Evolutionary conservation across 1,284 basidiomycete genomes (phyloP).

Genomic region (Coniferiporia weirii): DNA sequence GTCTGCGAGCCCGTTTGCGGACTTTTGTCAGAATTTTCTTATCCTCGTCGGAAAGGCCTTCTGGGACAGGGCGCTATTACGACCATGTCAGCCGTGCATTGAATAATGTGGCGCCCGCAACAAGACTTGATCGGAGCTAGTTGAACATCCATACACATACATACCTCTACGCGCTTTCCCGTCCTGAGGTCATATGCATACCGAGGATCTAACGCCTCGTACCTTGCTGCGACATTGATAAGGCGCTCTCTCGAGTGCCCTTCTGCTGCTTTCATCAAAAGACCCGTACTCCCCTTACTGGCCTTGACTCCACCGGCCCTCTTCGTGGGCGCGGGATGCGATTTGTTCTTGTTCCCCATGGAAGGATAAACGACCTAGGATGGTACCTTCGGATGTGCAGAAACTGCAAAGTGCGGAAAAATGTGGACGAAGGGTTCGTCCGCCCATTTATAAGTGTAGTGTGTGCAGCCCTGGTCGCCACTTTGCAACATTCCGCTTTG

Average conservation of each 20-base stretch:
- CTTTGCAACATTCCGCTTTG: no score
- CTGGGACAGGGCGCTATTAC: conserved; percentile 61
- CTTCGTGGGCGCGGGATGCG: neutral
- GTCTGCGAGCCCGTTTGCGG: conserved; percentile 77
- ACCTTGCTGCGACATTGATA: neutral
- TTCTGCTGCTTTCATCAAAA: neutral
- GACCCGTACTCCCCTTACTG: neutral
- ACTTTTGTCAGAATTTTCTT: conserved; percentile 70
- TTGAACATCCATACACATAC: neutral
- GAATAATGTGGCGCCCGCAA: neutral
- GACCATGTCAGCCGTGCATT: neutral
- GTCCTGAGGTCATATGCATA: neutral
- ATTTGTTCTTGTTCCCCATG: neutral
- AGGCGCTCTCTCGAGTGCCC: neutral
- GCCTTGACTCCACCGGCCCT: neutral
- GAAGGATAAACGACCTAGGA: no score
- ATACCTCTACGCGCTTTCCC: neutral
- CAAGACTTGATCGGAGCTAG: no score
- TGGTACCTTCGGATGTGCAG: no score
- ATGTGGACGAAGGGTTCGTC: no score
- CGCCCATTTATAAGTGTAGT: no score
- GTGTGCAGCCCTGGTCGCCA: no score
- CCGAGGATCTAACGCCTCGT: neutral
- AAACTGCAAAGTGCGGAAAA: no score
- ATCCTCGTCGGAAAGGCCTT: conserved; percentile 75